These are phyloP conservation scores for Sicyos baderoa DNA, from an alignment of 306 rosid genomes.

Conservation along the genomic window DNA sequence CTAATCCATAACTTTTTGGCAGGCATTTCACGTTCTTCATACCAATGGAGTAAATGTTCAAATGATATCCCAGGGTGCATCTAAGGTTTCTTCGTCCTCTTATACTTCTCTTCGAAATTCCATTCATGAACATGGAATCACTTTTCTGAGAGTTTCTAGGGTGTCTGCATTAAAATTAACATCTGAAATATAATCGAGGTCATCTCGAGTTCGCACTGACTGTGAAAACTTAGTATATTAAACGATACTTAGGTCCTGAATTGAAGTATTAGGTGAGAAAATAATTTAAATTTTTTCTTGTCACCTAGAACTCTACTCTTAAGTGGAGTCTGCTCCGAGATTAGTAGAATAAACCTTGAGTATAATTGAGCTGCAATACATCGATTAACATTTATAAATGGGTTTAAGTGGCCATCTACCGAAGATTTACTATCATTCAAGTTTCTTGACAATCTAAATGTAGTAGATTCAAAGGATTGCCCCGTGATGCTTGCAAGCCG, in stretches of 20 bases:
- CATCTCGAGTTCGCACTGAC: not conserved
- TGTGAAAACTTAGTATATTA: not conserved
- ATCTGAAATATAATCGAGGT: not conserved
- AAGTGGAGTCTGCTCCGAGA: not conserved
- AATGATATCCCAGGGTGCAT: conserved; percentile 98
- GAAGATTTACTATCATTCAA: no score
- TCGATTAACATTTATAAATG: no score
- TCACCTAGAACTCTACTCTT: not conserved
- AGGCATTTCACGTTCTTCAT: conserved; percentile 79
- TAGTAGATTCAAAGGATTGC: no score
- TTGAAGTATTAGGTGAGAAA: not conserved
- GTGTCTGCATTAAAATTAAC: not conserved
- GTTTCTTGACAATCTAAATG: no score
- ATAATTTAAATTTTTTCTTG: no score
- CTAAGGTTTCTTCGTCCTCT: conserved; percentile 49
- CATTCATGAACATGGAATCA: not conserved
- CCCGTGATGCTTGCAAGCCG: no score
- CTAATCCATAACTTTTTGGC: conserved; percentile 23
- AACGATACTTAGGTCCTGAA: not conserved
- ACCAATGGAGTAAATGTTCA: conserved; percentile 80
- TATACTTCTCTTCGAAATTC: not conserved
- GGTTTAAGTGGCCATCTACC: no score
- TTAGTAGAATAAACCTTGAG: not conserved
- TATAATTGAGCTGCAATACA: not conserved
- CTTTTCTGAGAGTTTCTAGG: not conserved